Conservation (phyloP, 176 grass and related monocot genomes). For the Phoenix dactylifera region DNA sequence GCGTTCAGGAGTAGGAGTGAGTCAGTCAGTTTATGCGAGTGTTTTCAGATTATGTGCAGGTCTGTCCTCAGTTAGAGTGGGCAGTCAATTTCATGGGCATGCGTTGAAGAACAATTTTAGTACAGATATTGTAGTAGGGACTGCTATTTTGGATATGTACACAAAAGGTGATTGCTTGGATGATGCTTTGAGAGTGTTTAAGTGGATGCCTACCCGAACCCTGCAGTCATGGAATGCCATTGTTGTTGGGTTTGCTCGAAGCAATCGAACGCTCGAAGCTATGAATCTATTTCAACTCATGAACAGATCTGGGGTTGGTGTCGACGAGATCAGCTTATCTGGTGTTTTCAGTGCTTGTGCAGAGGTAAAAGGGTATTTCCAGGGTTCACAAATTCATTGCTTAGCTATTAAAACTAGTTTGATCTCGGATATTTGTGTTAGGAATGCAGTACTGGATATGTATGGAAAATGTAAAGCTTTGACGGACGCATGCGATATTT, state of each 20-base stretch:
- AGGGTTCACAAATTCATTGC: conserved; percentile 64
- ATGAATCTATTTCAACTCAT: conserved; percentile 56
- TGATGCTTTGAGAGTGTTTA: conserved; percentile 56
- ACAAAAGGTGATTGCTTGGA: conserved; percentile 50
- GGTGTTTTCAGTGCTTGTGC: conserved; percentile 65
- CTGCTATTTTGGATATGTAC: conserved; percentile 79
- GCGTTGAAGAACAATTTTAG: conserved; percentile 66
- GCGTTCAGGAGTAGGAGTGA: conserved; percentile 41
- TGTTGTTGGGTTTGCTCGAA: conserved; percentile 62
- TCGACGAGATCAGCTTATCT: conserved; percentile 64
- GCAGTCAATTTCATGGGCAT: conserved; percentile 62
- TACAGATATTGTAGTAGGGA: conserved; percentile 58
- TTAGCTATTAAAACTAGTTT: conserved; percentile 59
- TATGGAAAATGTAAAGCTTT: conserved; percentile 86
- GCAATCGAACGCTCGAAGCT: conserved; percentile 37
- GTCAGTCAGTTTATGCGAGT: conserved; percentile 72
- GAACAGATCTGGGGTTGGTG: conserved; percentile 37
- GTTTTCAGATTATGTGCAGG: conserved; percentile 58
- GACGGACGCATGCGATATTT: conserved; percentile 43
- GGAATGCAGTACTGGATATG: conserved; percentile 71
- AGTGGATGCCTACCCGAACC: conserved; percentile 39
- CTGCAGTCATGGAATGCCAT: conserved; percentile 74
- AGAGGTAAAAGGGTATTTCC: conserved; percentile 42
- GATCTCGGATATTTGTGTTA: conserved; percentile 42
- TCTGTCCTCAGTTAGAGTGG: conserved; percentile 29